These are phyloP conservation scores for Aristolochia fimbriata DNA, from an alignment of 164 flowering plant genomes.

Conservation along the genomic window DNA sequence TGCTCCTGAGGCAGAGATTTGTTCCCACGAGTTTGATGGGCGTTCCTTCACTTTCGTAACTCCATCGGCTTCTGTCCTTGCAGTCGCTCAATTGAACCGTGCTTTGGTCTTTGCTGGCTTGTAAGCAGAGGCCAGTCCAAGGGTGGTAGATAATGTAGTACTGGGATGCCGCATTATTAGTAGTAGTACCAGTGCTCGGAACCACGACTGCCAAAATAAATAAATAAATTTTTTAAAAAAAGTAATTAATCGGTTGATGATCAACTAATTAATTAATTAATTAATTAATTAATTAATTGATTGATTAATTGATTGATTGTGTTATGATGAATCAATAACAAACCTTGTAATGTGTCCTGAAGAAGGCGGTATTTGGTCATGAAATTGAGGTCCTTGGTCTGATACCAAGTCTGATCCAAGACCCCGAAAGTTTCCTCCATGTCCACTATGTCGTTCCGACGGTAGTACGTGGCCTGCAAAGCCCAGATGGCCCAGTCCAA, in stretches of 20 bases:
- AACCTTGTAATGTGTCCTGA: neutral
- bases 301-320: no score
- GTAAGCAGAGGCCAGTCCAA: constrained; percentile 26
- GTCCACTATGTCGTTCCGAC: constrained; percentile 13
- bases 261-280: no score
- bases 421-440: constrained; percentile 30
- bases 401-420: constrained; percentile 24
- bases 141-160: constrained; percentile 11
- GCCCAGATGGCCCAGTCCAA: constrained; percentile 50
- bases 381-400: constrained; percentile 19
- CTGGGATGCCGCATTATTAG: no score
- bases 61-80: constrained; percentile 18
- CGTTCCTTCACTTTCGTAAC: constrained; percentile 11
- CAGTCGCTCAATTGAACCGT: constrained; percentile 15
- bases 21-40: constrained; percentile 22
- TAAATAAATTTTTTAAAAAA: no score
- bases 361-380: neutral
- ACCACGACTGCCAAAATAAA: no score
- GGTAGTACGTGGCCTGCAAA: constrained; percentile 37
- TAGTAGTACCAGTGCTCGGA: no score
- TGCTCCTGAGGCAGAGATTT: constrained; percentile 20
- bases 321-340: no score
- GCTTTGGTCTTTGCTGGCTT: neutral
- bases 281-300: no score
- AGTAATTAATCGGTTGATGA: no score